phyloP scores from a whole-genome alignment of 345 rosid genomes.

The Gossypium raimondii region DNA sequence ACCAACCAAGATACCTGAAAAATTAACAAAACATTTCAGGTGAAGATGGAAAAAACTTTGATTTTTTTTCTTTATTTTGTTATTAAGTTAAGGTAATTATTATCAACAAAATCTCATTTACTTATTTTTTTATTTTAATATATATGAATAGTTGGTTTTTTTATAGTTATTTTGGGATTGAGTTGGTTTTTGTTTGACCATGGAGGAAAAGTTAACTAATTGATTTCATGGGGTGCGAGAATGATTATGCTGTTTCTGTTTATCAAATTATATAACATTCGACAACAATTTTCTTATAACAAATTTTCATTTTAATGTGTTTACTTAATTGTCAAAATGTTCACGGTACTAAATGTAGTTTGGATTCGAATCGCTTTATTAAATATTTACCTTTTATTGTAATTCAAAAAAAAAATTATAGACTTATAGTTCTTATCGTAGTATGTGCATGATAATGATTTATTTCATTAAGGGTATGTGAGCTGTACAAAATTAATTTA shows the following conservation, averaged over 20 bases:
- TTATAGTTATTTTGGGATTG: background rate
- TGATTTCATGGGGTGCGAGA: background rate
- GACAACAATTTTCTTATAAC: background rate
- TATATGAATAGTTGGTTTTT: too few relatives aligned
- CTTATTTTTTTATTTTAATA: background rate
- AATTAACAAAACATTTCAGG: background rate
- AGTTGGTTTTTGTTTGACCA: background rate
- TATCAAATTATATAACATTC: background rate
- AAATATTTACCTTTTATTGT: fast-evolving
- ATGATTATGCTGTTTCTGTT: background rate
- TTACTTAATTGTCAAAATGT: fast-evolving
- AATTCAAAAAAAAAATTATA: too few relatives aligned
- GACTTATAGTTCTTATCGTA: too few relatives aligned
- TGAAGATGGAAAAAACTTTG: background rate
- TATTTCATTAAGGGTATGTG: too few relatives aligned
- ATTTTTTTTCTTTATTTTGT: background rate
- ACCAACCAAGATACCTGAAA: background rate
- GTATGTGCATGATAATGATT: too few relatives aligned
- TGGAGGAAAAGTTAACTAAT: background rate
- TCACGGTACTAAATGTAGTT: fast-evolving
- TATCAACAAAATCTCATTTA: background rate
- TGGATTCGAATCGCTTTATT: fast-evolving
- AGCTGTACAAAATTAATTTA: too few relatives aligned
- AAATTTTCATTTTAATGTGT: too few relatives aligned
- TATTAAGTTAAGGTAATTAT: background rate